phyloP scores from a whole-genome alignment of 805 yeast species.

The Metschnikowia vanudenii region DNA sequence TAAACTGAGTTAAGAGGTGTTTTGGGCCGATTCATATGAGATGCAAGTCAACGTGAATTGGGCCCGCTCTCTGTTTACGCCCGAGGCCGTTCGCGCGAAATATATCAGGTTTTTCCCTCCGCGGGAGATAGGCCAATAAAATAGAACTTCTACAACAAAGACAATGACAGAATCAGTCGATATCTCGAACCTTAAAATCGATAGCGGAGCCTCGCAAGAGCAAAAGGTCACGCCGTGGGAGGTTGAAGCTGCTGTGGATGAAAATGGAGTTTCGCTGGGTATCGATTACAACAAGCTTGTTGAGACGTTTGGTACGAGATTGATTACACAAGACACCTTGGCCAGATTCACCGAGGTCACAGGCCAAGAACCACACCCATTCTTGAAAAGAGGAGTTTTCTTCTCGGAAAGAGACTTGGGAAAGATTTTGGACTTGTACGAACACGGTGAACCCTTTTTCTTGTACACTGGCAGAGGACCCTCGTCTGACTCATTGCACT shows the following conservation, averaged over 20 bases:
- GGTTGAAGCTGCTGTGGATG: conserved; percentile 96
- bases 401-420: conserved; percentile 85
- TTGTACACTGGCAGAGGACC: conserved; percentile 98
- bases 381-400: conserved; percentile 85
- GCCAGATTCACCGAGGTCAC: conserved; percentile 76
- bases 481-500: conserved; percentile 87
- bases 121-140: background rate
- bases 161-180: conserved; percentile 19
- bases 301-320: conserved; percentile 80
- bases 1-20: too few relatives aligned
- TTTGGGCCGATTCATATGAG: too few relatives aligned
- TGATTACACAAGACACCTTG: conserved; percentile 67
- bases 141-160: background rate
- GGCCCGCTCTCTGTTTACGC: too few relatives aligned
- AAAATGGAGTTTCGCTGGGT: conserved; percentile 77
- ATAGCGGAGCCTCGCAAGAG: conserved; percentile 21
- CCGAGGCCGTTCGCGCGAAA: conserved; percentile 3
- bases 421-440: conserved; percentile 81
- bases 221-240: conserved; percentile 89
- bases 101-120: conserved; percentile 1
- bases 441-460: conserved; percentile 93
- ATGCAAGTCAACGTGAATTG: too few relatives aligned
- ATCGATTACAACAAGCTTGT: conserved; percentile 91
- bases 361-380: conserved; percentile 89
- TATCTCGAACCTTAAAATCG: conserved; percentile 18